phyloP scores from a whole-genome alignment of 768 basidiomycete species.

The Tylopilus intermedius region DNA sequence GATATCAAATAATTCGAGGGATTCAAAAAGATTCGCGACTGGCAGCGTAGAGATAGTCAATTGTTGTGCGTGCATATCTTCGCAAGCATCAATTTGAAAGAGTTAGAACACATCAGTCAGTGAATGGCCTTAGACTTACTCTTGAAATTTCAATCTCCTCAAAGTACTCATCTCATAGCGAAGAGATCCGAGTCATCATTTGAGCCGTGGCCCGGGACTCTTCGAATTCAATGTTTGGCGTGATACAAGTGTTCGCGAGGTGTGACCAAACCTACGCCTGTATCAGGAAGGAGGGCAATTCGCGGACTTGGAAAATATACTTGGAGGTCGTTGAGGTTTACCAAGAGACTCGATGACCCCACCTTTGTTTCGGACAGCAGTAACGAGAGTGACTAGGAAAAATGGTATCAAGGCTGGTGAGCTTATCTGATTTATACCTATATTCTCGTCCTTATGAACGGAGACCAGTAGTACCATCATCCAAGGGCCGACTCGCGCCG shows the following conservation, averaged over 20 bases:
- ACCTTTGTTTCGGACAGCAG: slow-evolving; percentile 4
- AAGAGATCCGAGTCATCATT: too few species aligned
- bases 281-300: slow-evolving; percentile 7
- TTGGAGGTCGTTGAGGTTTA: not conserved
- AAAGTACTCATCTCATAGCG: too few species aligned
- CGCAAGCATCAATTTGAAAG: too few species aligned
- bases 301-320: slow-evolving; percentile 14
- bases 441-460: not conserved
- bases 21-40: not conserved
- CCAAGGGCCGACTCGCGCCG: slow-evolving; percentile 25
- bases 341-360: slow-evolving; percentile 3
- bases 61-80: too few species aligned
- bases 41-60: too few species aligned
- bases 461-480: slow-evolving; percentile 15
- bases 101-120: too few species aligned
- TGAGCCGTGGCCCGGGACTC: too few species aligned
- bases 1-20: not conserved
- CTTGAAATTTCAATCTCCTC: too few species aligned
- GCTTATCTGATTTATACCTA: not conserved
- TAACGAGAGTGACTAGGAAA: slow-evolving; percentile 13
- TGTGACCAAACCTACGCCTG: not conserved
- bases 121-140: too few species aligned
- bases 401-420: slow-evolving; percentile 11
- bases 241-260: too few species aligned
- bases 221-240: not conserved